Evolutionary conservation across 2,329 filamentous ascomycete species (phyloP), one percentile per base, ranked within the genome.

Genomic region (Penicillium sp.): DNA sequence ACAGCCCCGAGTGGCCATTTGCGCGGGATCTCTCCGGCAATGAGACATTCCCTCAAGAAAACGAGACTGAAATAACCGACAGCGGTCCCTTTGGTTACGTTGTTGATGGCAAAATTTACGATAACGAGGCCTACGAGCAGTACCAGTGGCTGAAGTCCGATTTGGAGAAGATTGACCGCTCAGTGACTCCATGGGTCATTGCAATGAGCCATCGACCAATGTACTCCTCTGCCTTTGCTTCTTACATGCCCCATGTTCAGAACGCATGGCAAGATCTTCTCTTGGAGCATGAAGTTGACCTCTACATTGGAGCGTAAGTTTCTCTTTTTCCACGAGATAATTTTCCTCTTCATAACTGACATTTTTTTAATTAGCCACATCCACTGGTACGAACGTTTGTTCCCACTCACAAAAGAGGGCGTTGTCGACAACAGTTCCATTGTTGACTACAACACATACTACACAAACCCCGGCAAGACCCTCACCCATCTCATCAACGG

Each of bases 401-500:
- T 57, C 52, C 74, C 74, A 1, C 61, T 77, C 1, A 68, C 66
- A 6, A 38, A 43, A 8, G 74, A 75, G 59, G 72, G 74, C 9
- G 75, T 71, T 16, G 72, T 82, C 66, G 68, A 79, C 67, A 59
- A 60, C 1, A 56, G 53, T 5, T 74, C 74, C 1, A 67, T 81
- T 40, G 57, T 79, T 50, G 70, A 79, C 65, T 77, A 79, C 59
- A 71, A 78, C 65, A 81, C 78, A 9, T 81, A 80, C 67, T 61
- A 64, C 47, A 74, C 74, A 54, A 80, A 79, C 60, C 68, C 76
- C 1, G 79, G 79, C 47, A 70, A 68, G 23, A 79, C 77, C 18
- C 76, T 81, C 59, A 78, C 77, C 1, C 77, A 81, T 57, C 68
- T 82, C 33, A 70, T 78, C 65, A 81, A 81, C 63, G 79, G 79